These are phyloP conservation scores for Euryodendron excelsum DNA, from an alignment of 148 eudicot species.

Conservation along the genomic window DNA sequence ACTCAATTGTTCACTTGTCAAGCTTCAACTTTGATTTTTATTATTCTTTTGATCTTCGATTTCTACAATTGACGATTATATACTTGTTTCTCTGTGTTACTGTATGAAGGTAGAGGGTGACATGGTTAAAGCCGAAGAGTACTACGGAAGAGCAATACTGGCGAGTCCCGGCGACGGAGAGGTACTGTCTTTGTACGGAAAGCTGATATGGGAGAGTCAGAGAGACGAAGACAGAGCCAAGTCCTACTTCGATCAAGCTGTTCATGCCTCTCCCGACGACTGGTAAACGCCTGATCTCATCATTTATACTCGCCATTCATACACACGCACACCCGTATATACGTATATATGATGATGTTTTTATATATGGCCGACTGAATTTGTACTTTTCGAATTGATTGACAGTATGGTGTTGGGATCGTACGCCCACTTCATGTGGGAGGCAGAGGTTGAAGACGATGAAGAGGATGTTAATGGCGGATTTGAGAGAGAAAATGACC, in stretches of 20 bases:
- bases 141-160: conserved; percentile 74
- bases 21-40: not conserved
- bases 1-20: not conserved
- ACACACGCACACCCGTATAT: not conserved
- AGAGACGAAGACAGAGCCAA: conserved; percentile 58
- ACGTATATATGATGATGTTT: not conserved
- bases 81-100: not conserved
- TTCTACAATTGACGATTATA: too few species aligned
- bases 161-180: conserved; percentile 78
- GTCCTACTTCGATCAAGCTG: conserved; percentile 66
- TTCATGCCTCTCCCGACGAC: conserved; percentile 63
- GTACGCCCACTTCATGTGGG: conserved; percentile 82
- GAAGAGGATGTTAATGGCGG: conserved; percentile 15
- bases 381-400: not conserved
- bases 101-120: conserved; percentile 58
- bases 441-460: conserved; percentile 59
- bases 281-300: conserved; percentile 35
- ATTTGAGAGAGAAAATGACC: conserved; percentile 1
- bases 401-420: conserved; percentile 64
- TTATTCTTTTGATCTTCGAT: not conserved
- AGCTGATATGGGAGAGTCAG: conserved; percentile 68
- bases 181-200: conserved; percentile 57
- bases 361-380: not conserved
- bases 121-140: conserved; percentile 65
- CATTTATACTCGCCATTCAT: too few species aligned